Evolutionary conservation across 441 rosid genomes (phyloP), one percentile per base, ranked within the genome.

Genomic region (Rhodomyrtus psidioides): DNA sequence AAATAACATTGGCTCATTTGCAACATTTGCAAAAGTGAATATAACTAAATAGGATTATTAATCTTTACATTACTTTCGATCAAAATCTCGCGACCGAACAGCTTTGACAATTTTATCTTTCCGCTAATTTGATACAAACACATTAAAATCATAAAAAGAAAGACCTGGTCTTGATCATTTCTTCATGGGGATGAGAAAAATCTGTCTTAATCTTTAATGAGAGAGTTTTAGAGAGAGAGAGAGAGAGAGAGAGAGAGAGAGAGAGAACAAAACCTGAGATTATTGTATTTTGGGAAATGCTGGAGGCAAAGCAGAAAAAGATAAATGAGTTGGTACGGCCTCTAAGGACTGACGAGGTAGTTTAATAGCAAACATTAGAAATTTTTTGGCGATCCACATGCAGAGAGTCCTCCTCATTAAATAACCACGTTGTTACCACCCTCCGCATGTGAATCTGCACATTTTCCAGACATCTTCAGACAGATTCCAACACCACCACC

Each of bases 1-100:
- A 2, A 34, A 19, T 0, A 0, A 1, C 15, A 21, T 5, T 12
- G 14, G 34, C 15, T 9, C 8, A 0, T 65, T 34, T 34, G 26
- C 15, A 9, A 17, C 21, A 9, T 21, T 65, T 10, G 76, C n/a
- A 6, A 42, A 6, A 42, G 46, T 7, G 46, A 42, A 42, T 1
- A 7, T 42, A 42, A 42, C 46, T 42, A 42, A 42, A 42, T 42
- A 42, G 46, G 46, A 42, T 42, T 42, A 42, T 42, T 42, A 42
- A 42, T 6, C 46, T 42, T 42, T 42, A 42, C 46, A 6, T 1
- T 42, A 7, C 46, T 42, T 42, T 6, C 46, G 46, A 42, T 6
- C 46, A 42, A 42, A 42, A 42, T 42, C 46, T 42, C 46, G 46
- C 46, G 46, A 6, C 46, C 46, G 46, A 42, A 42, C 7, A 5